A percentile compares a stretch with the other conserved stretches of the same genome.
Conservation (phyloP, 2,329 filamentous ascomycete species). For the Helminthosporium solani region DNA sequence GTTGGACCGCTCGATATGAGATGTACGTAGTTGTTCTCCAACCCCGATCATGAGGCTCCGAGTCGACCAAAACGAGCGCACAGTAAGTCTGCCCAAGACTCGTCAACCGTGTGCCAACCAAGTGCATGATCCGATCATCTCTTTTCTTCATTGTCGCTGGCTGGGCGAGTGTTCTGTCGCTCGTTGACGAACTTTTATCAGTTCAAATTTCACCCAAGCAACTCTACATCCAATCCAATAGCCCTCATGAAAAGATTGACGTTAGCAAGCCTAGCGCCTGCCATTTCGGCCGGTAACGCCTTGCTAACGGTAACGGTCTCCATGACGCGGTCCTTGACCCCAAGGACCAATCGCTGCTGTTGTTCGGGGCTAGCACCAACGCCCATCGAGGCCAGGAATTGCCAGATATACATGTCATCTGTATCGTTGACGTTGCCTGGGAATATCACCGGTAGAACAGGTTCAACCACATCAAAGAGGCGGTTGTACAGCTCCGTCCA, state of each 20-base stretch:
- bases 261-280: conserved; percentile 77
- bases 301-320: conserved; percentile 89
- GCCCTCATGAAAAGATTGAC: conserved; percentile 99
- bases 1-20: background rate
- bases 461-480: conserved; percentile 85
- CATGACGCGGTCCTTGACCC: conserved; percentile 97
- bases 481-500: conserved; percentile 82
- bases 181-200: background rate
- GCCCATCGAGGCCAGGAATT: conserved; percentile 92
- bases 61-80: background rate
- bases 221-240: conserved; percentile 94
- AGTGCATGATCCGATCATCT: background rate
- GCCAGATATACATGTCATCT: conserved; percentile 97
- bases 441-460: conserved; percentile 81
- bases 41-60: background rate
- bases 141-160: background rate
- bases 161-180: background rate
- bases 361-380: conserved; percentile 92
- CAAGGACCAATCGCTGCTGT: conserved; percentile 89
- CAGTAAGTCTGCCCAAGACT: conserved; percentile 1
- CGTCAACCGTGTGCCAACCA: background rate
- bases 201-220: conserved; percentile 54
- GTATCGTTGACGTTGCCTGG: conserved; percentile 85
- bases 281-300: conserved; percentile 84
- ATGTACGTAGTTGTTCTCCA: background rate